These are phyloP conservation scores for Triadica sebifera DNA, from an alignment of 345 rosid species.

Conservation along the genomic window DNA sequence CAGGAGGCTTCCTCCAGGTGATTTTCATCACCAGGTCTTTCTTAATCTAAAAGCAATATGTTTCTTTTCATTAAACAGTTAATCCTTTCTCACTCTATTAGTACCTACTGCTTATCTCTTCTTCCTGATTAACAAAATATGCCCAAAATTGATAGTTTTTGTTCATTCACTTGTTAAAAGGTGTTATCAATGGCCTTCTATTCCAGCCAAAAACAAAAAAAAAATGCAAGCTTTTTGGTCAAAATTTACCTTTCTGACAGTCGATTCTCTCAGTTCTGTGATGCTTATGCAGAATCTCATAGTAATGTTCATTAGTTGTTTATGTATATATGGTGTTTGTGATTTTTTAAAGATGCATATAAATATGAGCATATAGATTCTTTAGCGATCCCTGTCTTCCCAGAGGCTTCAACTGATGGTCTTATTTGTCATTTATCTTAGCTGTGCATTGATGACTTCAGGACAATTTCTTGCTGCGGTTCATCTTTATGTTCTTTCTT, in stretches of 20 bases:
- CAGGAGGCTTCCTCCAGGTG: constrained; percentile 72
- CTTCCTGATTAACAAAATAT: neutral
- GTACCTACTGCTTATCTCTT: neutral
- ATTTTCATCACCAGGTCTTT: constrained; percentile 4
- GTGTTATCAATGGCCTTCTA: neutral
- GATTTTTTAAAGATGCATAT: neutral
- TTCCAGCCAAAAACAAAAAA: neutral
- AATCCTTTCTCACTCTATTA: neutral
- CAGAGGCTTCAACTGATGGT: neutral
- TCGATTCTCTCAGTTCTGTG: too few relatives aligned
- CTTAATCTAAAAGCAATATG: neutral
- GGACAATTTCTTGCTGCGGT: neutral
- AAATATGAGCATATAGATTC: neutral
- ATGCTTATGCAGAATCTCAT: neutral
- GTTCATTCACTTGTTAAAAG: neutral
- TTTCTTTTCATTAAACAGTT: constrained; percentile 4
- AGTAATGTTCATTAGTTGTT: neutral
- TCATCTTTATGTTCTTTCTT: neutral
- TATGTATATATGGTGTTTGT: neutral
- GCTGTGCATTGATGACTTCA: constrained; percentile 8
- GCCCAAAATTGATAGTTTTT: neutral
- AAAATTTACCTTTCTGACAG: neutral
- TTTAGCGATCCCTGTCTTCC: constrained; percentile 1
- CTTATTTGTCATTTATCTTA: constrained; percentile 8
- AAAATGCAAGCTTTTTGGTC: neutral